Base-by-base conservation (phyloP, 768 basidiomycete species). In the Lentinula guzmanii region DNA sequence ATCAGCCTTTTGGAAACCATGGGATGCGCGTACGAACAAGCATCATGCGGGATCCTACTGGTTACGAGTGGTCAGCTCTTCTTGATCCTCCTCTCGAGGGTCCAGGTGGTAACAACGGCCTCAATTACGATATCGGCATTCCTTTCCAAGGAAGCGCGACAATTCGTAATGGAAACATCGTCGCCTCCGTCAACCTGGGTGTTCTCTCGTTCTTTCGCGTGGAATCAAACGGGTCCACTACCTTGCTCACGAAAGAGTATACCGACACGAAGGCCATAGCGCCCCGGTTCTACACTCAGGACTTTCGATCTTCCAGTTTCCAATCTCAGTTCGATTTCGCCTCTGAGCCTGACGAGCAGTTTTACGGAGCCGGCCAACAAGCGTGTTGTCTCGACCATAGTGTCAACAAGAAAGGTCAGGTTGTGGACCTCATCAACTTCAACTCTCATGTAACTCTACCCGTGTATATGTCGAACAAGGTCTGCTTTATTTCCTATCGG, bases 381-480 rank as follows among this genome's bases (percentile, higher is more conserved):
- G 69, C 74, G 9, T 75, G 75, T 61, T 76, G 75, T 62, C 71
- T 68, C 13, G 74, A 75, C 53, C 65, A 75, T 60, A 68, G 72
- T 0, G 70, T 76, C 2, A 75, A 75, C 62, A 74, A 75, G 68
- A 76, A 76, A 67, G 71, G 73, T 2, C 73, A 76, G 55, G 70
- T 72, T n/a, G 68, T 75, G 16, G 75, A 76, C 61, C 59, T 76
- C 18, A 70, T 74, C 37, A 75, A 75, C 53, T 76, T 66, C 59
- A 75, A 76, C 57, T 74, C 74, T 3, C 72, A 74, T 61, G 71
- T 73, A 18, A 69, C 74, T 10, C 52, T 76, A 10, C 75, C 75
- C 2, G 66, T 76, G 28, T 73, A 72, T 59, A 76, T 75, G 73
- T 75, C 75, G 11, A 74, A 72, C 67, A 76, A 74, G 66, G 74